Evolutionary conservation across 2,329 filamentous ascomycete genomes (phyloP).

Genomic region (Coniochaeta sp.): DNA sequence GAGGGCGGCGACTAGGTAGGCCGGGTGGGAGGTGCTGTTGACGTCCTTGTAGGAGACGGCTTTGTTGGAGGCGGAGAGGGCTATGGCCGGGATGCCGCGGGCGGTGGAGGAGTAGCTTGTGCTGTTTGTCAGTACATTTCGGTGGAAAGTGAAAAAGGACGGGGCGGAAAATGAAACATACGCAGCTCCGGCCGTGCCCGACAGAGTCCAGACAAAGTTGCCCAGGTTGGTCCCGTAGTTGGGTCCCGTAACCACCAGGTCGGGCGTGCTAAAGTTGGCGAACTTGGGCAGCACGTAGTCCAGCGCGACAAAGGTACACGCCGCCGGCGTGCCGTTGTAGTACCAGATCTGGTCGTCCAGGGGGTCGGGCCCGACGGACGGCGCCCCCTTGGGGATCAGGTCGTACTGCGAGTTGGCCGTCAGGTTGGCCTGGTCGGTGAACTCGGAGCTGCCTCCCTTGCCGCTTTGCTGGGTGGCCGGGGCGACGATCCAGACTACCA

Average conservation of each 20-base stretch:
- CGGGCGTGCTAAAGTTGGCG: conserved; percentile 39
- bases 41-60: background rate
- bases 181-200: conserved; percentile 28
- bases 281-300: conserved; percentile 47
- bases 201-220: conserved; percentile 44
- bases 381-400: conserved; percentile 26
- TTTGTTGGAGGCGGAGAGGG: background rate
- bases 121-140: too few relatives aligned
- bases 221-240: conserved; percentile 50
- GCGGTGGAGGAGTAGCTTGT: conserved; percentile 1
- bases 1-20: background rate
- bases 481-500: conserved; percentile 2
- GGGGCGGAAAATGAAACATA: background rate
- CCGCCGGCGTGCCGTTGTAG: conserved; percentile 51
- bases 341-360: conserved; percentile 50
- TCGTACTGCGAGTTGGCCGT: background rate
- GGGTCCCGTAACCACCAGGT: conserved; percentile 47
- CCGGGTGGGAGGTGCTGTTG: background rate
- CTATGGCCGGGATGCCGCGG: conserved; percentile 1
- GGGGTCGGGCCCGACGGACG: conserved; percentile 43
- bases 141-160: background rate
- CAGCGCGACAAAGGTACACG: conserved; percentile 47
- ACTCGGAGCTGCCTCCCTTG: conserved; percentile 3
- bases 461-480: background rate
- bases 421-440: conserved; percentile 1